Conservation (phyloP, 495 filamentous ascomycete species). For the Collariella sp. region DNA sequence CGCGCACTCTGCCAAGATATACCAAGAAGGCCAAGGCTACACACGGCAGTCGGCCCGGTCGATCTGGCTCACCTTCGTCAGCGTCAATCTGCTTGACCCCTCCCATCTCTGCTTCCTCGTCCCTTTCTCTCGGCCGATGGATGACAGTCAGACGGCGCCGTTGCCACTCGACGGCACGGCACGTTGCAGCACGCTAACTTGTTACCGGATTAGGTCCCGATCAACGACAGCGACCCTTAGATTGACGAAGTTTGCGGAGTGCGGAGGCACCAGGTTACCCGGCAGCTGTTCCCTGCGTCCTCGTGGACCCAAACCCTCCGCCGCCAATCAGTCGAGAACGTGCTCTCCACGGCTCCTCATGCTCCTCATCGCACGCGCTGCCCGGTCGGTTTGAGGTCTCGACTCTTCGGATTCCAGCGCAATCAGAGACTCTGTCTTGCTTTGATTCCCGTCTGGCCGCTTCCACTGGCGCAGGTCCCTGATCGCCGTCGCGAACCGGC, state of each 20-base stretch:
- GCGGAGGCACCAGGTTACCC: background rate
- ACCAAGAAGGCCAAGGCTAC: background rate
- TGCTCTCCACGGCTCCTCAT: constrained; percentile 19
- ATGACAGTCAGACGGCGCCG: background rate
- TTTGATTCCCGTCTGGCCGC: background rate
- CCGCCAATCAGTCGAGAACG: constrained; percentile 31
- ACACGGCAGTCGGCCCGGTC: background rate
- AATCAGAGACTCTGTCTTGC: background rate
- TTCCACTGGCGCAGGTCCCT: background rate
- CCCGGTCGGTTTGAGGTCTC: no score
- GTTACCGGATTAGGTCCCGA: no score
- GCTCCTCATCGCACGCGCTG: background rate
- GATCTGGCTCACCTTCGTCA: background rate
- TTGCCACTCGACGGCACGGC: constrained; percentile 7
- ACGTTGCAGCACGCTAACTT: constrained; percentile 6
- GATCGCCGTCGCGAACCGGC: background rate
- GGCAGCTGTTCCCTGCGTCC: constrained; percentile 10
- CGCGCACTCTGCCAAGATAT: no score
- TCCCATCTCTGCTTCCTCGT: no score
- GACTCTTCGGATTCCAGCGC: background rate
- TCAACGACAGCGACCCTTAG: background rate
- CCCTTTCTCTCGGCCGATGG: background rate
- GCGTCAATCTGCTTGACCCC: no score
- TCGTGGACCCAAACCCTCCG: constrained; percentile 13
- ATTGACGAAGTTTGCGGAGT: no score